A percentile compares a stretch with the other conserved stretches of the same genome.
These are phyloP conservation scores for Leccinum griseonigrum DNA, from an alignment of 1,284 basidiomycete species.

Conservation along the genomic window DNA sequence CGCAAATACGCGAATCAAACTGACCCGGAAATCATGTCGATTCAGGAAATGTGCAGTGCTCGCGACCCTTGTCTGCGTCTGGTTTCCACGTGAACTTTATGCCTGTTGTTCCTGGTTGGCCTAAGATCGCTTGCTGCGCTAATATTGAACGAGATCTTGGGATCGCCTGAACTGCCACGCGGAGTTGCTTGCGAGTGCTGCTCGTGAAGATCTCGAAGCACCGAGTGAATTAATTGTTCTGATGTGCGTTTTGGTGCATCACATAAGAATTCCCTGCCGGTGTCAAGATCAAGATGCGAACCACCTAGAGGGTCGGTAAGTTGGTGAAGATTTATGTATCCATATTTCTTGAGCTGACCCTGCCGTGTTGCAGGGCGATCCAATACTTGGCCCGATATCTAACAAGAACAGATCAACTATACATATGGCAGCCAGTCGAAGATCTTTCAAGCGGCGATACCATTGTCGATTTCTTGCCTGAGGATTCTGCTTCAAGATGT, in stretches of 20 bases:
- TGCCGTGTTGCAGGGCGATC: slow-evolving; percentile 36
- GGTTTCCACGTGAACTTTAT: slow-evolving; percentile 38
- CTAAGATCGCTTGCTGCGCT: slow-evolving; percentile 38
- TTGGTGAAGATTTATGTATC: background rate
- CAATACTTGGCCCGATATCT: slow-evolving; percentile 30
- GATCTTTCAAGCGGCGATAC: slow-evolving; percentile 42
- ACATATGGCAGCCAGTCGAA: slow-evolving; percentile 42
- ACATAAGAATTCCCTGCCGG: slow-evolving; percentile 41
- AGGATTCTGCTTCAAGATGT: slow-evolving; percentile 31
- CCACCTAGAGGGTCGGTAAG: slow-evolving; percentile 21
- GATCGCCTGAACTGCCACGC: background rate
- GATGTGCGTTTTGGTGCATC: slow-evolving; percentile 46
- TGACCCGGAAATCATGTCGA: slow-evolving; percentile 41
- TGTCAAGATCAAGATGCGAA: slow-evolving; percentile 44
- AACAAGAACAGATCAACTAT: background rate
- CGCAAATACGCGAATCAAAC: slow-evolving; percentile 3
- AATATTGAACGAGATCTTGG: slow-evolving; percentile 43
- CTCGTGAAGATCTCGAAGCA: slow-evolving; percentile 36
- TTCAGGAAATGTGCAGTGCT: slow-evolving; percentile 36
- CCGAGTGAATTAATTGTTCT: slow-evolving; percentile 42
- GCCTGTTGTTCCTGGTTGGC: slow-evolving; percentile 40
- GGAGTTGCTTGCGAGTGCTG: background rate
- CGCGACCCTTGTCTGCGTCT: slow-evolving; percentile 39
- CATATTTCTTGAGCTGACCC: slow-evolving; percentile 6
- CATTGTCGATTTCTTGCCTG: slow-evolving; percentile 37